These are phyloP conservation scores for Cladosporium sphaerospermum DNA, from an alignment of 2,329 filamentous ascomycete species.

Conservation along the genomic window DNA sequence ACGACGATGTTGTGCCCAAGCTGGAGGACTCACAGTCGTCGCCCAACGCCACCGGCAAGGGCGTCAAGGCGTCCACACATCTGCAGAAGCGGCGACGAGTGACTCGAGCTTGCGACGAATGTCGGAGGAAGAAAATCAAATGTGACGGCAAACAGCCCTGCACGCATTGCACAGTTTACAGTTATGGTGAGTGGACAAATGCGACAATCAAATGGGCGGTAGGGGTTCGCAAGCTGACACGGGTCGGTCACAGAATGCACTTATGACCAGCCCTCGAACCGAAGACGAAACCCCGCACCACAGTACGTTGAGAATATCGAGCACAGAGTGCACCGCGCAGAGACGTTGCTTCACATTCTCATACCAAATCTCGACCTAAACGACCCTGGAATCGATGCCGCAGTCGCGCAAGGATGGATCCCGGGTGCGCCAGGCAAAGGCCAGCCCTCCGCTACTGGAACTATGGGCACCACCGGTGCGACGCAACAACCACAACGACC, in stretches of 20 bases:
- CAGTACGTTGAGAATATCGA: conserved; percentile 91
- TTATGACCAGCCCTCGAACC: conserved; percentile 90
- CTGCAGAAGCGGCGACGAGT: conserved; percentile 70
- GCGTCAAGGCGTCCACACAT: conserved; percentile 21
- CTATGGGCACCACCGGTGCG: conserved; percentile 14
- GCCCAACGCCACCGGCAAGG: conserved; percentile 16
- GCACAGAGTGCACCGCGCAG: conserved; percentile 72
- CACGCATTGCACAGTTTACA: conserved; percentile 96
- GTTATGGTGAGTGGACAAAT: conserved; percentile 65
- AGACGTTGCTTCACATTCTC: conserved; percentile 69
- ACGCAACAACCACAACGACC: conserved; percentile 20
- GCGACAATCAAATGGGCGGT: not conserved
- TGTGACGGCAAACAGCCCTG: conserved; percentile 51
- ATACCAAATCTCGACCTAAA: conserved; percentile 79
- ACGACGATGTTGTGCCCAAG: conserved; percentile 26
- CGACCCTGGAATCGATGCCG: conserved; percentile 74
- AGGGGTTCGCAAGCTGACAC: not conserved
- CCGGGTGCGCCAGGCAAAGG: conserved; percentile 31
- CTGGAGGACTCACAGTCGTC: conserved; percentile 23
- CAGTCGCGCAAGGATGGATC: conserved; percentile 45
- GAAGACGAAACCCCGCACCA: conserved; percentile 80
- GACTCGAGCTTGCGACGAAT: conserved; percentile 83
- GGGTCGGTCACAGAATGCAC: conserved; percentile 65
- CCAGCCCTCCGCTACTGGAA: conserved; percentile 12
- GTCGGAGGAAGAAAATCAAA: conserved; percentile 60